These are phyloP conservation scores for Linnemannia exigua DNA, from an alignment of 192 early-diverging fungal genomes.

Conservation along the genomic window DNA sequence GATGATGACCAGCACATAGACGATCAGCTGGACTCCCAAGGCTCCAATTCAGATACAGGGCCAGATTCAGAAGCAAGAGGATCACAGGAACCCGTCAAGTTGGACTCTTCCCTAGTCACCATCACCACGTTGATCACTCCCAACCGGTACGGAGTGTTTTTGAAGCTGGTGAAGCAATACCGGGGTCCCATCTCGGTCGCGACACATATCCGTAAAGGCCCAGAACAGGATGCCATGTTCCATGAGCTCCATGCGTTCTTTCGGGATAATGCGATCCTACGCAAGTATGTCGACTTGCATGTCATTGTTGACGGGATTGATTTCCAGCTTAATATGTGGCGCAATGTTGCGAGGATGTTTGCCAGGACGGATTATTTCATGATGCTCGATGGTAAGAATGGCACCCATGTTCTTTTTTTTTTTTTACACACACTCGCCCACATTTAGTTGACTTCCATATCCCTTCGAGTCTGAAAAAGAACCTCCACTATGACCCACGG, in stretches of 20 bases:
- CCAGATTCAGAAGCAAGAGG: not conserved
- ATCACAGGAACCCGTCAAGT: constrained; percentile 32
- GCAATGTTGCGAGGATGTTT: constrained; percentile 76
- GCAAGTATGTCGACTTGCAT: constrained; percentile 69
- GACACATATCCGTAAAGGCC: constrained; percentile 66
- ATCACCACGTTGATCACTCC: constrained; percentile 71
- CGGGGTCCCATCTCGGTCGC: constrained; percentile 71
- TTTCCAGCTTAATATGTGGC: constrained; percentile 76
- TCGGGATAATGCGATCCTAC: constrained; percentile 59
- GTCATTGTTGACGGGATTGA: constrained; percentile 72
- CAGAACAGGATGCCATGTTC: constrained; percentile 58
- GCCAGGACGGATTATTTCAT: constrained; percentile 71
- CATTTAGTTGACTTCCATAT: constrained; percentile 68
- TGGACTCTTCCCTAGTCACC: constrained; percentile 53
- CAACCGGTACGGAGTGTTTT: constrained; percentile 68
- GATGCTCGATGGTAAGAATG: constrained; percentile 67
- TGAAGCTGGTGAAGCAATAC: constrained; percentile 66
- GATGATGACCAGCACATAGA: constrained; percentile 41
- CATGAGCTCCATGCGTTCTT: constrained; percentile 64
- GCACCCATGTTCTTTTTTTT: not conserved
- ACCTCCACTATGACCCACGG: constrained; percentile 51
- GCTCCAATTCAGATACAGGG: not conserved
- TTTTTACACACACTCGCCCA: too few relatives aligned
- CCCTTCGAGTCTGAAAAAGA: constrained; percentile 63
- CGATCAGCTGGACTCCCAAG: constrained; percentile 16